Conservation (phyloP, 805 yeast genomes). For the Cyberlindnera veronae region DNA sequence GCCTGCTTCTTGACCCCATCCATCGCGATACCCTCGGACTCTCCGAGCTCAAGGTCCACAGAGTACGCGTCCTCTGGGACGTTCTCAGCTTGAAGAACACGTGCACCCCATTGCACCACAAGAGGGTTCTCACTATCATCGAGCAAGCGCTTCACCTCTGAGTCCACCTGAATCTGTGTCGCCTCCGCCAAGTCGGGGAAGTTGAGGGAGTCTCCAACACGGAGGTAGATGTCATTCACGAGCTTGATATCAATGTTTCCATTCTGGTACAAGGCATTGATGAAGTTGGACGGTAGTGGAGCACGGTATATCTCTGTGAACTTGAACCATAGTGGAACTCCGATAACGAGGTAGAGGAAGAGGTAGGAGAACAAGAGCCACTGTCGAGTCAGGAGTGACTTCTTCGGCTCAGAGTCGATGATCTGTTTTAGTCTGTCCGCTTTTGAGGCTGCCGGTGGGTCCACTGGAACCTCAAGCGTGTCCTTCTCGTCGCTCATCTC, state of each 20-base stretch:
- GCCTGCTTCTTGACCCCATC: conserved; percentile 40
- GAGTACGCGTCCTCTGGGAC: conserved; percentile 29
- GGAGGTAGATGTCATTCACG: conserved; percentile 40
- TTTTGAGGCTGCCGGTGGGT: not conserved
- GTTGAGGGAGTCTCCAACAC: conserved; percentile 40
- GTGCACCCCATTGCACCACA: conserved; percentile 33
- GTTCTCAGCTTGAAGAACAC: conserved; percentile 21
- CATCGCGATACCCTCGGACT: conserved; percentile 41
- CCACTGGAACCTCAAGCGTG: not conserved
- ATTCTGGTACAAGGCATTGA: conserved; percentile 32
- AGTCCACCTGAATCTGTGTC: conserved; percentile 43
- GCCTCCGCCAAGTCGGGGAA: conserved; percentile 70
- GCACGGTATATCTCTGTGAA: conserved; percentile 40
- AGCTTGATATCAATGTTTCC: conserved; percentile 42
- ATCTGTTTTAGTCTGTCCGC: conserved; percentile 8
- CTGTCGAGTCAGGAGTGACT: conserved; percentile 22
- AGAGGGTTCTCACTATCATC: conserved; percentile 22
- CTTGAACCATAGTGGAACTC: conserved; percentile 40
- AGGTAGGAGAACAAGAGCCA: conserved; percentile 22
- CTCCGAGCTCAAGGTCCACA: conserved; percentile 37
- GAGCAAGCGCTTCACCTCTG: conserved; percentile 32
- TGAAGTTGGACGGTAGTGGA: conserved; percentile 36
- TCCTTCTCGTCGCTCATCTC: not conserved
- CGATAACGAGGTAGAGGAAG: conserved; percentile 31
- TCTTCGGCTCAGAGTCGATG: conserved; percentile 19